phyloP scores from a whole-genome alignment of 179 eudicot genomes.

The Heliamphora ciliata region DNA sequence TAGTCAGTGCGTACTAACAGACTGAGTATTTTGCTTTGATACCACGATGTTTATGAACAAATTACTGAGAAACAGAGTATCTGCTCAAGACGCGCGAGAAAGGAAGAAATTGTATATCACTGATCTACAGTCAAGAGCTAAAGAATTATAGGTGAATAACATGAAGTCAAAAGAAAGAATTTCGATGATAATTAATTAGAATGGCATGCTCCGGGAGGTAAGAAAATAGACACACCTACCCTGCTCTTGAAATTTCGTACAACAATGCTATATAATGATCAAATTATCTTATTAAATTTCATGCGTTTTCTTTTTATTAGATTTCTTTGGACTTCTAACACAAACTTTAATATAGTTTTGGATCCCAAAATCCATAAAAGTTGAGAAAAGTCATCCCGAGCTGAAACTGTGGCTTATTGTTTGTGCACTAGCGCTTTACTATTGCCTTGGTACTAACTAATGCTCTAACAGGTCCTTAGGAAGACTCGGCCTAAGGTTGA shows the following conservation, averaged over 20 bases:
- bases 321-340: no score
- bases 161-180: constrained; percentile 33
- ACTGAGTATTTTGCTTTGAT: no score
- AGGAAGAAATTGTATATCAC: constrained; percentile 40
- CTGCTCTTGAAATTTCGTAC: background rate
- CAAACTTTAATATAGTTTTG: no score
- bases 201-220: constrained; percentile 45
- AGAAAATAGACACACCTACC: background rate
- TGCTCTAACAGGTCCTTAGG: constrained; percentile 9
- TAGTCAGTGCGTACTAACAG: no score
- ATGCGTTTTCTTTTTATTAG: no score
- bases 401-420: no score
- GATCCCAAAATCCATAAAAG: no score
- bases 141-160: constrained; percentile 30
- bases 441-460: background rate
- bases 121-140: constrained; percentile 38
- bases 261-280: background rate
- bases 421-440: background rate
- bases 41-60: constrained; percentile 17
- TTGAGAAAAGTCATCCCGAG: no score
- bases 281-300: no score
- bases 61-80: constrained; percentile 41
- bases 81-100: constrained; percentile 50
- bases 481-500: constrained; percentile 18
- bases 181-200: constrained; percentile 36